Percentiles rank a stretch among this genome's conserved stretches.
phyloP scores from a whole-genome alignment of 768 basidiomycete genomes.

The Asterophora parasitica region DNA sequence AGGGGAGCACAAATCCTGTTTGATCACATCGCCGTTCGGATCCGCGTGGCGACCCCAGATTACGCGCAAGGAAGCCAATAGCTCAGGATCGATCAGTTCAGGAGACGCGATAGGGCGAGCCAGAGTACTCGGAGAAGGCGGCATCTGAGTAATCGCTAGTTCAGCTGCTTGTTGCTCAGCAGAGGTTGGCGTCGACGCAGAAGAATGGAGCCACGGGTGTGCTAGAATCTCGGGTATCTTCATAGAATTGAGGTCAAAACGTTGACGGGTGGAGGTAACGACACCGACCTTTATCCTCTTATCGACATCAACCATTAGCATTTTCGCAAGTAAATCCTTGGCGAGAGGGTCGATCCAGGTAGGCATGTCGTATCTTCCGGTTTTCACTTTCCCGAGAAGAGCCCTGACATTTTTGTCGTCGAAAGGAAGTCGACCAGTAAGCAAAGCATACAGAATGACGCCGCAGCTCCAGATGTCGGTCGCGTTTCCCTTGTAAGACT shows the following conservation, averaged over 20 bases:
- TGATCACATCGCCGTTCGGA: slow-evolving; percentile 45
- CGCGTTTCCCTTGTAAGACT: slow-evolving; percentile 82
- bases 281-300: slow-evolving; percentile 73
- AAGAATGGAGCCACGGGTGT: slow-evolving; percentile 72
- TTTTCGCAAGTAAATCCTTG: slow-evolving; percentile 75
- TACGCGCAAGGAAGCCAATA: slow-evolving; percentile 72
- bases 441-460: slow-evolving; percentile 85
- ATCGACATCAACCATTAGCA: slow-evolving; percentile 84
- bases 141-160: slow-evolving; percentile 30
- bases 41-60: slow-evolving; percentile 81
- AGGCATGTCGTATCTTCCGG: slow-evolving; percentile 83
- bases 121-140: slow-evolving; percentile 63
- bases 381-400: slow-evolving; percentile 82
- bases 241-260: neutral
- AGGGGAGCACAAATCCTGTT: slow-evolving; percentile 63
- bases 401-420: slow-evolving; percentile 83
- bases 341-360: slow-evolving; percentile 76
- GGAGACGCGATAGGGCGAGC: slow-evolving; percentile 67
- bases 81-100: slow-evolving; percentile 68
- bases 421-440: slow-evolving; percentile 89
- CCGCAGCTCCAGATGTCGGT: slow-evolving; percentile 98
- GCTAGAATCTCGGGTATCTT: slow-evolving; percentile 83
- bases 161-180: slow-evolving; percentile 13
- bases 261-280: neutral
- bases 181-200: slow-evolving; percentile 23